Base-by-base conservation (phyloP, 2,329 filamentous ascomycete species). In the Exserohilum rostratum region DNA sequence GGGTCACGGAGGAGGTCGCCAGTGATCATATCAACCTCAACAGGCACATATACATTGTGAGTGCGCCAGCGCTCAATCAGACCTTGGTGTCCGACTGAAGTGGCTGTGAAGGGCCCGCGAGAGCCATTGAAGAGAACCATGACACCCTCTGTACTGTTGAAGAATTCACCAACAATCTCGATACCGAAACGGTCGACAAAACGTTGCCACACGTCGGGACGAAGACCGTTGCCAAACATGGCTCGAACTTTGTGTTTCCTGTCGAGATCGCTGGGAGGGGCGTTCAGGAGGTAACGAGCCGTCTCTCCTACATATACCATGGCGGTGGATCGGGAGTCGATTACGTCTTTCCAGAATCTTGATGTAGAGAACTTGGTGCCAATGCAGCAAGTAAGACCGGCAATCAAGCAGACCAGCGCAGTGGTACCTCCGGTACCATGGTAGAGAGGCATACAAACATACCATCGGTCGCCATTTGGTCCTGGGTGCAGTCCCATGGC, bases 271-370 rank as follows among this genome's bases (percentile, higher is more conserved):
- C 82, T 84, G 0, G 84, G 83, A 2, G 89, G 88, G 1, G 84
- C 83, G 0, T 88, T 86, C 11, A 92, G 81, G 0, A 93, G 80
- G 62, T 92, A 93, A 0, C 90, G 83, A 6, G 89, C 84, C 0
- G 88, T 90, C 71, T 93, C 90, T 64, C 90, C 90, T 2, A 93
- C 90, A 67, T 93, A 93, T 15, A 89, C 85, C 62, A 92, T 90
- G 66, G 85, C 83, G 0, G 88, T 91, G 0, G 89, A 85, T 12
- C 82, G 76, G 0, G 85, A 87, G 53, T 87, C 87, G 40, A 86
- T 83, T 17, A 91, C 79, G 58, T 93, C 90, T 29, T 77, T 74
- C 89, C 90, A 92, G 78, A 93, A 92, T 15, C 80, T 80, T 0
- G 84, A 83, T 1, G 83, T 86, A 56, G 85, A 89, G 77, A 93